Percentiles rank a stretch among this genome's conserved stretches.
Evolutionary conservation across 495 filamentous ascomycete genomes (phyloP).

Genomic region (Aspergillus indologenus): DNA sequence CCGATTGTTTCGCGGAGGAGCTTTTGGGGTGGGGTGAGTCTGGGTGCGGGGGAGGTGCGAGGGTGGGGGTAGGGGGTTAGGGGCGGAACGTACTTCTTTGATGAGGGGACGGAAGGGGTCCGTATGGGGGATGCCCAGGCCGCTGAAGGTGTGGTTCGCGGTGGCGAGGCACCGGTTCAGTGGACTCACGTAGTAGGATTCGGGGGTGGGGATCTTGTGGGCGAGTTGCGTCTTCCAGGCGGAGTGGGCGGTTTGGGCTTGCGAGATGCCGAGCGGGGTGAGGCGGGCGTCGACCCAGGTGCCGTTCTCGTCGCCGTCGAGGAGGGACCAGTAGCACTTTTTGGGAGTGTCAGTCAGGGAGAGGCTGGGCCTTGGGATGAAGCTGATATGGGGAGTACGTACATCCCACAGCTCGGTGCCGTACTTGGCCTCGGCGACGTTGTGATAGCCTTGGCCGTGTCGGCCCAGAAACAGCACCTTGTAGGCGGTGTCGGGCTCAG

Average conservation of each 20-base stretch:
- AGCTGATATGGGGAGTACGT: constrained; percentile 16
- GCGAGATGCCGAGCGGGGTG: constrained; percentile 57
- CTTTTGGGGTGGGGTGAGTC: constrained; percentile 11
- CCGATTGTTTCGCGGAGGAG: constrained; percentile 71
- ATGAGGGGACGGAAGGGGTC: constrained; percentile 59
- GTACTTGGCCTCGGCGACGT: constrained; percentile 61
- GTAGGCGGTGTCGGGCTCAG: constrained; percentile 45
- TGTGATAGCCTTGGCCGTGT: constrained; percentile 73
- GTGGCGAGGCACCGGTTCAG: constrained; percentile 69
- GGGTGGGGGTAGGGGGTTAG: background rate
- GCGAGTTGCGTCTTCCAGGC: constrained; percentile 61
- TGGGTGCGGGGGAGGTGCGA: background rate
- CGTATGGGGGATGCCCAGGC: constrained; percentile 47
- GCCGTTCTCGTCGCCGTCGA: constrained; percentile 63
- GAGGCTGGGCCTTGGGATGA: background rate
- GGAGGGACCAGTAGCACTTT: constrained; percentile 69
- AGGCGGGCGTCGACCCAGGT: constrained; percentile 74
- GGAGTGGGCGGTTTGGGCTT: constrained; percentile 60
- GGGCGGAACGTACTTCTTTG: constrained; percentile 55
- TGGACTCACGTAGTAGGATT: constrained; percentile 72
- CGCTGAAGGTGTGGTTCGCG: constrained; percentile 58
- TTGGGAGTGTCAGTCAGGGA: background rate
- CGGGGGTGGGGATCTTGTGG: constrained; percentile 57
- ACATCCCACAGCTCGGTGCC: constrained; percentile 66
- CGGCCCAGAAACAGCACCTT: constrained; percentile 69